Conservation (phyloP, 2,329 filamentous ascomycete species). For the Alternaria arborescens region DNA sequence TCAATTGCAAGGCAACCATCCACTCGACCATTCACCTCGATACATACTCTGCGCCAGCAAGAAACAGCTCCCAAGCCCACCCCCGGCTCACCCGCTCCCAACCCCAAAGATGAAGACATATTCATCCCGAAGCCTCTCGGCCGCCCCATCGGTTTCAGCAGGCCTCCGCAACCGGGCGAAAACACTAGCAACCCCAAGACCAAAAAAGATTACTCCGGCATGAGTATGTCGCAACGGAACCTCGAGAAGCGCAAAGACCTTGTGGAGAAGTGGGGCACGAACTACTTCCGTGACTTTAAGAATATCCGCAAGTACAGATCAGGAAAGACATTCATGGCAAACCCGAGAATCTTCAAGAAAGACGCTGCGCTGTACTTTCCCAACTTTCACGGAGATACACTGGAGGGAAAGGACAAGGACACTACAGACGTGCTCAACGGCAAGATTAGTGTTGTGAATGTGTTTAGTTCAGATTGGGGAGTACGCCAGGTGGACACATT, state of each 20-base stretch:
- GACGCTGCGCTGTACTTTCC: slow-evolving; percentile 91
- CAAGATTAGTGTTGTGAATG: slow-evolving; percentile 77
- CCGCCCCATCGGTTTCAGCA: slow-evolving; percentile 82
- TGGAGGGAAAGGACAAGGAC: slow-evolving; percentile 64
- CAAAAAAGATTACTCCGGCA: slow-evolving; percentile 44
- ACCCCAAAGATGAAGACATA: slow-evolving; percentile 38
- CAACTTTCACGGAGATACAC: slow-evolving; percentile 83
- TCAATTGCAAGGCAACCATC: slow-evolving; percentile 21
- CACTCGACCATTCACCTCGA: slow-evolving; percentile 38
- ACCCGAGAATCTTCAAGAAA: slow-evolving; percentile 81
- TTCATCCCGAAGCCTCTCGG: slow-evolving; percentile 64
- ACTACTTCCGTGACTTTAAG: slow-evolving; percentile 96
- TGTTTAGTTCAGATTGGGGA: slow-evolving; percentile 88
- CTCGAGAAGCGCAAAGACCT: slow-evolving; percentile 77
- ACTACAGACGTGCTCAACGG: slow-evolving; percentile 79
- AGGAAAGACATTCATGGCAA: slow-evolving; percentile 91
- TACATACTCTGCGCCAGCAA: slow-evolving; percentile 29
- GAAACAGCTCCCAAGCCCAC: slow-evolving; percentile 20
- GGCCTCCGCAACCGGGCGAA: slow-evolving; percentile 77
- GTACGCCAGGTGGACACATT: slow-evolving; percentile 81
- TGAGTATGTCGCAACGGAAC: slow-evolving; percentile 60
- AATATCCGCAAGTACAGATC: slow-evolving; percentile 78
- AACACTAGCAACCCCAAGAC: slow-evolving; percentile 77
- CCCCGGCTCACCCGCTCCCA: slow-evolving; percentile 14
- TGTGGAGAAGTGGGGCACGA: slow-evolving; percentile 78